These are phyloP conservation scores for Pisolithus thermaeus DNA, from an alignment of 1,284 basidiomycete species.

Conservation along the genomic window DNA sequence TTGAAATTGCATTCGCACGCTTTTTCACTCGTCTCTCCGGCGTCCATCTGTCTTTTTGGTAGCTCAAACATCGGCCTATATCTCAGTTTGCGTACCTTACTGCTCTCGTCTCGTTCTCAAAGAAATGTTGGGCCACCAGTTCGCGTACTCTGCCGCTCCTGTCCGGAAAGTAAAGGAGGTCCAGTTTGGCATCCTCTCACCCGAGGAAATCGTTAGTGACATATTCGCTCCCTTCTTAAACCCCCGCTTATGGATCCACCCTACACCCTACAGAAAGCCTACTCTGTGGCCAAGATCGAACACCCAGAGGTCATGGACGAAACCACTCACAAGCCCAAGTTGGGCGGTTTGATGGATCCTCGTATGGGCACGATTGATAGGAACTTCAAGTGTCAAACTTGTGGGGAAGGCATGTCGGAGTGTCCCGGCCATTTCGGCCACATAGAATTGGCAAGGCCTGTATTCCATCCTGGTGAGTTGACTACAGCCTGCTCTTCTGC, in stretches of 20 bases:
- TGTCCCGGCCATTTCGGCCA: conserved; percentile 99
- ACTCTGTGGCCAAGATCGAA: conserved; percentile 97
- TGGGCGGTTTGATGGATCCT: conserved; percentile 95
- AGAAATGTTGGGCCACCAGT: conserved; percentile 76
- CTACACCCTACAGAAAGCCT: conserved; percentile 73
- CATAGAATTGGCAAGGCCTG: conserved; percentile 94
- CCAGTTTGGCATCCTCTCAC: conserved; percentile 98
- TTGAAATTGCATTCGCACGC: conserved; percentile 2
- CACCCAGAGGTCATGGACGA: conserved; percentile 99
- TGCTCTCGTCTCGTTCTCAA: conserved; percentile 1
- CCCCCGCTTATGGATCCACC: conserved; percentile 9
- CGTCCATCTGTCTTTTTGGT: conserved; percentile 12
- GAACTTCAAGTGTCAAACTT: conserved; percentile 99
- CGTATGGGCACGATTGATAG: conserved; percentile 98
- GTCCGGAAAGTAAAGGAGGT: conserved; percentile 95
- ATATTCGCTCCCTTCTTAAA: conserved; percentile 8
- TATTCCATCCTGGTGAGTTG: conserved; percentile 88
- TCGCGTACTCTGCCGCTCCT: conserved; percentile 89
- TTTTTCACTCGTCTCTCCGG: conserved; percentile 12
- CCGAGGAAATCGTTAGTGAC: conserved; percentile 94
- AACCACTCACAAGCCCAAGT: conserved; percentile 79
- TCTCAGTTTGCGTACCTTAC: conserved; percentile 10
- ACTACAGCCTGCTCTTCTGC: not conserved
- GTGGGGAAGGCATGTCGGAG: conserved; percentile 97
- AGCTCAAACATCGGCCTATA: conserved; percentile 6